Evolutionary conservation across 2,329 filamentous ascomycete species (phyloP), one percentile per base, ranked within the genome.

Genomic region (Fusarium temperatum): DNA sequence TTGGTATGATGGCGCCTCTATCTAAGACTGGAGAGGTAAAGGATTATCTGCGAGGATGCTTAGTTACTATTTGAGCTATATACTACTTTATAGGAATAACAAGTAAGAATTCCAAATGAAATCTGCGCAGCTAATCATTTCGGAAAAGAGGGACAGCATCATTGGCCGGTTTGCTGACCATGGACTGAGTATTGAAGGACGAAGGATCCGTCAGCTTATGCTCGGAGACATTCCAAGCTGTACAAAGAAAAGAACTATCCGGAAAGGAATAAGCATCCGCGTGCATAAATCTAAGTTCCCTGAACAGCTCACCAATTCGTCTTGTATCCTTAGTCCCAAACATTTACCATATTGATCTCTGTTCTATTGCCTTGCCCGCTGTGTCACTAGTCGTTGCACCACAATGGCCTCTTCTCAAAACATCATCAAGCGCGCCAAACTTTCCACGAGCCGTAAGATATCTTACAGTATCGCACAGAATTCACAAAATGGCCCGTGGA

Each of bases 1-100:
- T 69, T 41, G 57, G 66, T 20, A 45, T 69, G 32, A 18, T 69
- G 28, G 56, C 66, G 3, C 24, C 44, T 30, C 13, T 69, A 20
- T 18, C 5, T 0, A 22, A 38, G 8, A 6, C 17, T 1, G n/a
- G 4, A 6, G n/a, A 15, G 6, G 48, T 63, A 2, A 30, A 51
- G 26, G 28, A 63, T 12, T 55, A 69, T 17, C 32, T 69, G 6
- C 26, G 12, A 17, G 56, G 38, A 3, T 69, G 66, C 20, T 51
- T 69, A 8, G 38, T 54, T 22, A 36, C 38, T 17, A 3, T 48
- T 48, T 68, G 24, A 68, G 2, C 9, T 48, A 17, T 20, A 18
- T 15, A 26, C 3, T n/a, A 12, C 6, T 13, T 6, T 5, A 6
- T 2, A 26, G 1, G 4, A 32, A 18, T 13, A 5, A 13, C 1